A percentile compares a stretch with the other conserved stretches of the same genome.
These are phyloP conservation scores for Phytophthora melonis DNA, from an alignment of 352 stramenopile genomes.

Conservation along the genomic window DNA sequence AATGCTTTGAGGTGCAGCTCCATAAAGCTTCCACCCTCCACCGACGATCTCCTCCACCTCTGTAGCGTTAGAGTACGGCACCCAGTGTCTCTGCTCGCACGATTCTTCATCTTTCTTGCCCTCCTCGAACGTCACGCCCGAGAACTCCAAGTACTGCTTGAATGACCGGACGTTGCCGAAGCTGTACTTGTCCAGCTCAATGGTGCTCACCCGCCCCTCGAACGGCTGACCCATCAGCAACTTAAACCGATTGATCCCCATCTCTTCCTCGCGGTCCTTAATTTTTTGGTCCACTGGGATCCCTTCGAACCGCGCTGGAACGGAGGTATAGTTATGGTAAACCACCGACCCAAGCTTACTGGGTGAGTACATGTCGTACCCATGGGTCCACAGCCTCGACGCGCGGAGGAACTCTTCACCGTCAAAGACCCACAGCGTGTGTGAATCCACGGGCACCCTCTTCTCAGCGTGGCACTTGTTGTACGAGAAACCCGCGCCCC, in stretches of 20 bases:
- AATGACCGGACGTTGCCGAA: constrained; percentile 62
- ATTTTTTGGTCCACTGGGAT: constrained; percentile 50
- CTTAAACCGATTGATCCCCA: constrained; percentile 64
- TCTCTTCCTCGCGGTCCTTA: constrained; percentile 59
- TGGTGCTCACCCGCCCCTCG: constrained; percentile 57
- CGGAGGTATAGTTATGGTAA: constrained; percentile 79
- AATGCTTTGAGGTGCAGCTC: neutral
- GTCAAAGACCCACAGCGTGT: constrained; percentile 79
- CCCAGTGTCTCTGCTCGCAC: constrained; percentile 69
- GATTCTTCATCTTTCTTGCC: constrained; percentile 60
- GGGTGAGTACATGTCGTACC: constrained; percentile 74
- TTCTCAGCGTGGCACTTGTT: constrained; percentile 81
- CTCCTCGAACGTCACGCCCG: constrained; percentile 58
- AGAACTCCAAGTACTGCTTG: constrained; percentile 63
- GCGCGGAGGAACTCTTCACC: constrained; percentile 69
- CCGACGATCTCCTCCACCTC: constrained; percentile 59
- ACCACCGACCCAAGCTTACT: constrained; percentile 60
- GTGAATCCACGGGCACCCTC: constrained; percentile 66
- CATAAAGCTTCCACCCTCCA: constrained; percentile 49
- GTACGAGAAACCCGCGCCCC: constrained; percentile 77
- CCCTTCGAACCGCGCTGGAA: constrained; percentile 61
- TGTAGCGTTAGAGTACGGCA: constrained; percentile 56
- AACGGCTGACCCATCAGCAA: constrained; percentile 65
- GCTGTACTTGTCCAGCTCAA: constrained; percentile 64
- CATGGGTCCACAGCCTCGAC: constrained; percentile 66